Percentiles rank a stretch among this genome's conserved stretches.
These are phyloP conservation scores for Calonectria hongkongensis DNA, from an alignment of 2,329 filamentous ascomycete genomes.

Conservation along the genomic window DNA sequence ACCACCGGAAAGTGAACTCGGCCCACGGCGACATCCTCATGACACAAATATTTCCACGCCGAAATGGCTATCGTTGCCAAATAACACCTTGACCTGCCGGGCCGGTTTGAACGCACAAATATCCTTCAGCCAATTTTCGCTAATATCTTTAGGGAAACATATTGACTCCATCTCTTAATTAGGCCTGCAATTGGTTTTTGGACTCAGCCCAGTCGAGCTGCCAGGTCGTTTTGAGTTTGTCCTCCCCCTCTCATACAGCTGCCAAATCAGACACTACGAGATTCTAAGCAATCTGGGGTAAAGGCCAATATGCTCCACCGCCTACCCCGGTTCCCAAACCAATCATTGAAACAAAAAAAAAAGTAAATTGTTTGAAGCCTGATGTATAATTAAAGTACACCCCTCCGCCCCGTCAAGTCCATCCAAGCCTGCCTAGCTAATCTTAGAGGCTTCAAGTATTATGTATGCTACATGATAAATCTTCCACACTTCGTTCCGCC, in stretches of 20 bases:
- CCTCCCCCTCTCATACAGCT: not conserved
- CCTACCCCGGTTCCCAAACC: not conserved
- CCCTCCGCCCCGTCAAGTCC: slow-evolving; percentile 26
- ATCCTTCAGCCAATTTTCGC: slow-evolving; percentile 18
- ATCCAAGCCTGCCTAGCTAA: slow-evolving; percentile 38
- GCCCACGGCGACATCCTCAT: slow-evolving; percentile 31
- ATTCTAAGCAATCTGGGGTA: slow-evolving; percentile 29
- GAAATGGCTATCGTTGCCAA: not conserved
- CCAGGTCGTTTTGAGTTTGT: not conserved
- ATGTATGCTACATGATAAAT: slow-evolving; percentile 41
- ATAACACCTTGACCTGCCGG: not conserved
- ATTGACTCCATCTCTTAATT: not conserved
- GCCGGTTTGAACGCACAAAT: not conserved
- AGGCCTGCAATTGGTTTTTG: not conserved
- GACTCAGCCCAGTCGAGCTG: not conserved
- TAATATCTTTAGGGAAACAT: slow-evolving; percentile 2
- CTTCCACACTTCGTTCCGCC: slow-evolving; percentile 29
- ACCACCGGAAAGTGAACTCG: slow-evolving; percentile 24
- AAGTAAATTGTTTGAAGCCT: slow-evolving; percentile 29
- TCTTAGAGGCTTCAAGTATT: slow-evolving; percentile 41
- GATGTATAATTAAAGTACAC: slow-evolving; percentile 40
- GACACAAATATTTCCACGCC: not conserved
- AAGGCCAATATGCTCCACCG: not conserved
- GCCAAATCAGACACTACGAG: slow-evolving; percentile 10
- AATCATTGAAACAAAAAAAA: not conserved